phyloP scores from a whole-genome alignment of 1,284 basidiomycete genomes.

The Leccinum idahoense region DNA sequence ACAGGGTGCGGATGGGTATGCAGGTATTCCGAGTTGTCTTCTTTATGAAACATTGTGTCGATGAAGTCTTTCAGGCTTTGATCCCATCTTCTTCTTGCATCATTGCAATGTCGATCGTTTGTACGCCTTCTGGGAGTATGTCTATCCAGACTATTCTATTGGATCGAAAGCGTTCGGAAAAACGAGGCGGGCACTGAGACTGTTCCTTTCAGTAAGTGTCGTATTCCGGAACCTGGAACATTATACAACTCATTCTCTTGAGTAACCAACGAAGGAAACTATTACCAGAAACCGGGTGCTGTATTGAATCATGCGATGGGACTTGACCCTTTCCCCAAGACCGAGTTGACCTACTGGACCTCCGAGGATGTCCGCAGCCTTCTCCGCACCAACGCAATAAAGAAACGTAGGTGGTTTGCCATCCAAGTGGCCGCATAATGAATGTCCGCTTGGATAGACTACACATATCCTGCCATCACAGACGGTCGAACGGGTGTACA shows the following conservation, averaged over 20 bases:
- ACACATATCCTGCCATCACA: slow-evolving; percentile 16
- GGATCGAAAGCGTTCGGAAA: slow-evolving; percentile 14
- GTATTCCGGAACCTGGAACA: neutral
- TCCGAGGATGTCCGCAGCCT: slow-evolving; percentile 9
- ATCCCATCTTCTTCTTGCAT: slow-evolving; percentile 16
- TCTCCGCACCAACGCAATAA: neutral
- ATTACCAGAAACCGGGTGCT: neutral
- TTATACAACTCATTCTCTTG: neutral
- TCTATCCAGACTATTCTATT: slow-evolving; percentile 12
- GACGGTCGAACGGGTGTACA: slow-evolving; percentile 1
- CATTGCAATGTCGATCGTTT: slow-evolving; percentile 17
- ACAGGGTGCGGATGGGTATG: slow-evolving; percentile 15
- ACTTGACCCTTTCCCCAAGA: slow-evolving; percentile 11
- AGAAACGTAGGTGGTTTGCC: slow-evolving; percentile 6
- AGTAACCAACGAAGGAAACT: slow-evolving; percentile 5
- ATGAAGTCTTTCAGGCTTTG: slow-evolving; percentile 6
- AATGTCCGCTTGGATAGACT: slow-evolving; percentile 8
- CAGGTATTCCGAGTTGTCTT: slow-evolving; percentile 2
- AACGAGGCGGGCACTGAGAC: neutral
- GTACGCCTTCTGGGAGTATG: slow-evolving; percentile 19
- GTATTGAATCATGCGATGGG: neutral
- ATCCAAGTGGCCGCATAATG: neutral
- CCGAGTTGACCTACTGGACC: slow-evolving; percentile 7
- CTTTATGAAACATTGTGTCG: neutral
- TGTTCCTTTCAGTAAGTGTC: slow-evolving; percentile 8